Evolutionary conservation across 2,329 filamentous ascomycete species (phyloP).

Genomic region (Orbilia quercus): DNA sequence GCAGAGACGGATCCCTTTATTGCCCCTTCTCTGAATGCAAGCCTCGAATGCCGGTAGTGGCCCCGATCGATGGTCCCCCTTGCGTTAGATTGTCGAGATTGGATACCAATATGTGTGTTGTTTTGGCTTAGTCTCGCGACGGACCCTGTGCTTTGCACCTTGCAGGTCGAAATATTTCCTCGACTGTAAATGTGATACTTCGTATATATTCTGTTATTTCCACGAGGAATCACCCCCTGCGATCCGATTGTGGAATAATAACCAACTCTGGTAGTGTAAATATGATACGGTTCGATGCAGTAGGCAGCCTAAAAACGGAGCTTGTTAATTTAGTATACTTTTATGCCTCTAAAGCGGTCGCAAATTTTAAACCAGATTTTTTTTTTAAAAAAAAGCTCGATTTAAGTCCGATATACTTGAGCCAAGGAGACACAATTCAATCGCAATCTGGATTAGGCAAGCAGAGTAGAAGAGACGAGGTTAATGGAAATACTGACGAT

Average conservation of each 20-base stretch:
- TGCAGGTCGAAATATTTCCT: conserved; percentile 14
- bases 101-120: conserved; percentile 21
- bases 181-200: conserved; percentile 10
- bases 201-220: background rate
- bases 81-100: conserved; percentile 39
- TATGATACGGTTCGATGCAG: too few species aligned
- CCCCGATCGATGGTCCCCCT: conserved; percentile 32
- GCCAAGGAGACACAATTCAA: background rate
- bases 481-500: conserved; percentile 19
- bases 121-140: conserved; percentile 1
- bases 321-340: too few species aligned
- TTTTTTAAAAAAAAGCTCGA: too few species aligned
- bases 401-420: background rate
- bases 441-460: conserved; percentile 11
- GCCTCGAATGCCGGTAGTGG: conserved; percentile 33
- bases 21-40: conserved; percentile 24
- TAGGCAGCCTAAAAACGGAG: conserved; percentile 11
- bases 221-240: conserved; percentile 4
- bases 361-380: too few species aligned
- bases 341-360: too few species aligned
- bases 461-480: conserved; percentile 2
- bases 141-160: background rate
- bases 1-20: conserved; percentile 1
- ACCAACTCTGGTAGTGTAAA: too few species aligned
- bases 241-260: background rate